Conservation (phyloP, 2,329 filamentous ascomycete species). For the Colletotrichum sansevieriae region DNA sequence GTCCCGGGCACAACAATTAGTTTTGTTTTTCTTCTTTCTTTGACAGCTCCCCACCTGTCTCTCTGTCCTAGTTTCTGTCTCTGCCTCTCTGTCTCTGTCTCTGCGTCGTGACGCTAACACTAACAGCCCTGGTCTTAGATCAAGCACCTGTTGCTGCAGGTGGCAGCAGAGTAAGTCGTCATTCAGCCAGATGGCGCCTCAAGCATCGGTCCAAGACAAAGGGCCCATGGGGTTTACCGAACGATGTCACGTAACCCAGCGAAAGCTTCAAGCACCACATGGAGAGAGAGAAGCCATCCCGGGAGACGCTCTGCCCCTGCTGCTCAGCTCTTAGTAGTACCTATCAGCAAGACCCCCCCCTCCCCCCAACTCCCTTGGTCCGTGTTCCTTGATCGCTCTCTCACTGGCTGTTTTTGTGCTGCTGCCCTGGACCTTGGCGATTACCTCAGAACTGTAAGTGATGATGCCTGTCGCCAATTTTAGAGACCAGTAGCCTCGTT, state of each 20-base stretch:
- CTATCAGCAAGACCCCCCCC: no score
- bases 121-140: conserved; percentile 3
- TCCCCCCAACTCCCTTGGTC: not conserved
- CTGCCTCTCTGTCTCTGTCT: conserved; percentile 8
- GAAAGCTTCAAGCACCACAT: conserved; percentile 14
- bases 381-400: not conserved
- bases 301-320: not conserved
- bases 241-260: conserved; percentile 25
- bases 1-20: not conserved
- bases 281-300: conserved; percentile 11
- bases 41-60: conserved; percentile 13
- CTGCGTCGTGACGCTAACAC: conserved; percentile 4
- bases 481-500: no score
- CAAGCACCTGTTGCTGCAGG: not conserved
- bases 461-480: no score
- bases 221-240: conserved; percentile 5
- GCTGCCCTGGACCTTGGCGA: no score
- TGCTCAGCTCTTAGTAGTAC: not conserved
- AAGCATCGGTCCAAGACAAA: conserved; percentile 3
- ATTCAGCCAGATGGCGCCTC: not conserved
- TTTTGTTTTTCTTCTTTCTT: not conserved
- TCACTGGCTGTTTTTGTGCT: not conserved
- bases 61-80: conserved; percentile 4
- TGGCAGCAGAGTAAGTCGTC: not conserved
- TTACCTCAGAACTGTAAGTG: no score